phyloP scores from a whole-genome alignment of 73 alveolate species.

The Paramecium caudatum region DNA sequence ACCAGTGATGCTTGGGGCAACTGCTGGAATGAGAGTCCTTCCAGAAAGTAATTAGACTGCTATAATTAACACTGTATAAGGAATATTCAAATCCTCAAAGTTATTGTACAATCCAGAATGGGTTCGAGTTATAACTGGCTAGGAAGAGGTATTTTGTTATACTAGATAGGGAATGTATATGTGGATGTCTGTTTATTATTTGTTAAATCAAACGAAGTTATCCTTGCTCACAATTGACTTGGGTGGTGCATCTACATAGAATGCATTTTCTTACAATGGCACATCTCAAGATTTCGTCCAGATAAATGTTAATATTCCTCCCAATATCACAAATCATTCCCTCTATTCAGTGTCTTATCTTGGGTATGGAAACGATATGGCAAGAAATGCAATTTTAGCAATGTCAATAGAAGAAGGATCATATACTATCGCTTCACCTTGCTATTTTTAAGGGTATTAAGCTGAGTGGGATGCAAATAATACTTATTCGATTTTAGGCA shows the following conservation, averaged over 20 bases:
- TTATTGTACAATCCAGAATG: neutral
- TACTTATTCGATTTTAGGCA: neutral
- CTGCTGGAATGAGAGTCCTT: conserved; percentile 68
- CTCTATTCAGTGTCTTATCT: conserved; percentile 34
- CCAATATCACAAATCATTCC: neutral
- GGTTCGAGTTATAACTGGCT: conserved; percentile 56
- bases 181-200: conserved; percentile 62
- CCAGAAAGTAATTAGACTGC: neutral
- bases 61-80: neutral
- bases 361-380: conserved; percentile 43
- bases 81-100: neutral
- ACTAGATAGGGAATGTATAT: neutral
- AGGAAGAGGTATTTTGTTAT: neutral
- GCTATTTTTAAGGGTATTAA: neutral
- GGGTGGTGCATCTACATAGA: conserved; percentile 71
- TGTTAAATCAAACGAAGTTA: neutral
- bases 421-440: neutral
- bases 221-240: conserved; percentile 34
- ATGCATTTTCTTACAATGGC: neutral
- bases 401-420: neutral
- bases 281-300: neutral
- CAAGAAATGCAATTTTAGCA: neutral
- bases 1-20: conserved; percentile 61
- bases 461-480: neutral
- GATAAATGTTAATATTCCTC: conserved; percentile 36